Conservation (phyloP, 208 protist genomes). For the Novymonas esmeraldas region DNA sequence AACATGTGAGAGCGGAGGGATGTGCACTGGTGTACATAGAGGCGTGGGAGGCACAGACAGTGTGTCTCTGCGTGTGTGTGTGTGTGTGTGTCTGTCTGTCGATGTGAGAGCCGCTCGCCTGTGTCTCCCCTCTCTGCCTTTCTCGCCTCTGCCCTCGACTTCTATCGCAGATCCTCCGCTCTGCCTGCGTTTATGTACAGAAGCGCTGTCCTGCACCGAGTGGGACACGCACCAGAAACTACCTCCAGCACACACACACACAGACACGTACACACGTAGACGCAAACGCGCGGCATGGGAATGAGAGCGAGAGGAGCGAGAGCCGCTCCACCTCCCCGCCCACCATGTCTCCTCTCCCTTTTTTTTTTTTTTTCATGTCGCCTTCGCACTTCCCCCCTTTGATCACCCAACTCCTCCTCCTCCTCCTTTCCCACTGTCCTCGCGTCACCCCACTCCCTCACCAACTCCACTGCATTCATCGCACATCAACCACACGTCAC, state of each 20-base stretch:
- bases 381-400: background rate
- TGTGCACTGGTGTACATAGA: too few relatives aligned
- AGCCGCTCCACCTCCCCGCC: background rate
- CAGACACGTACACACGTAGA: too few relatives aligned
- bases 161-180: too few relatives aligned
- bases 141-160: background rate
- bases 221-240: too few relatives aligned
- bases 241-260: too few relatives aligned
- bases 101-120: too few relatives aligned
- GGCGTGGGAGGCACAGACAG: too few relatives aligned
- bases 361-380: background rate
- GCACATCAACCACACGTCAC: background rate
- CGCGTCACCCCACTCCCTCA: background rate
- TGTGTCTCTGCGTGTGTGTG: too few relatives aligned
- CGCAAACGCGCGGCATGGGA: too few relatives aligned
- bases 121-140: background rate
- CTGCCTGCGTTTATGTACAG: too few relatives aligned
- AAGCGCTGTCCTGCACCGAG: too few relatives aligned
- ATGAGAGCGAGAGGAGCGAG: too few relatives aligned
- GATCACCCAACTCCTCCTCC: background rate
- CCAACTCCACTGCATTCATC: background rate
- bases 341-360: background rate
- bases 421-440: background rate
- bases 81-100: background rate
- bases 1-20: slow-evolving; percentile 85